Evolutionary conservation across 495 filamentous ascomycete genomes (phyloP).

Genomic region (Rhypophila decipiens): DNA sequence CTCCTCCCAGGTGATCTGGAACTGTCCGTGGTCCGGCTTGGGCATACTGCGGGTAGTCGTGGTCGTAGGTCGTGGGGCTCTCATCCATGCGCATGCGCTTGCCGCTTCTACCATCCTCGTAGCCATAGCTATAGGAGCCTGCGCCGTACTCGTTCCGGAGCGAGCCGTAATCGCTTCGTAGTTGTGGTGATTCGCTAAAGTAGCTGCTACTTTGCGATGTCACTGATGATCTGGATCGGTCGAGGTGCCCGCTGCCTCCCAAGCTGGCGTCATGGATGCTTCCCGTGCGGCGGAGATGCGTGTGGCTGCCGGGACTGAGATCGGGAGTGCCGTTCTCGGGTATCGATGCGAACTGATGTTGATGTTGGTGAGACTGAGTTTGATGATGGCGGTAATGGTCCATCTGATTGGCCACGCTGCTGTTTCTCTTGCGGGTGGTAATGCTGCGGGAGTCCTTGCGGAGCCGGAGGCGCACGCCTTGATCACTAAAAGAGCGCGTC

Average conservation of each 20-base stretch:
- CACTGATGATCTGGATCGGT: constrained; percentile 13
- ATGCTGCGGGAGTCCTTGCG: constrained; percentile 64
- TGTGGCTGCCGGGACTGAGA: constrained; percentile 18
- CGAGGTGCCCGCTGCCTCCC: constrained; percentile 4
- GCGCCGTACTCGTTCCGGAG: constrained; percentile 11
- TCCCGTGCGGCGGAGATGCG: constrained; percentile 13
- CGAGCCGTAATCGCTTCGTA: constrained; percentile 12
- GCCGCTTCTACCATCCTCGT: constrained; percentile 11
- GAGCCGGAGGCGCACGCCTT: constrained; percentile 83
- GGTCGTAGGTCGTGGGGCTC: constrained; percentile 14
- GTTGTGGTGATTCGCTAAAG: constrained; percentile 18
- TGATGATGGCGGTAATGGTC: constrained; percentile 9
- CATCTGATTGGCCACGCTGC: constrained; percentile 7
- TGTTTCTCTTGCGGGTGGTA: constrained; percentile 38
- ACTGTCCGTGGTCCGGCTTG: constrained; percentile 21
- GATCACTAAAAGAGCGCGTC: constrained; percentile 89
- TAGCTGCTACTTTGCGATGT: constrained; percentile 17
- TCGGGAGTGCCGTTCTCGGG: constrained; percentile 13
- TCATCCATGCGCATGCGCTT: constrained; percentile 14
- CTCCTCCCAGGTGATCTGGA: constrained; percentile 7
- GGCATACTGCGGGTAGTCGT: constrained; percentile 9
- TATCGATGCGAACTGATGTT: constrained; percentile 4
- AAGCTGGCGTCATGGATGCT: constrained; percentile 13
- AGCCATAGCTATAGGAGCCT: constrained; percentile 14
- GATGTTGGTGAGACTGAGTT: constrained; percentile 3